Base-by-base conservation (phyloP, 2,329 filamentous ascomycete genomes). In the Pseudogymnoascus verrucosus region DNA sequence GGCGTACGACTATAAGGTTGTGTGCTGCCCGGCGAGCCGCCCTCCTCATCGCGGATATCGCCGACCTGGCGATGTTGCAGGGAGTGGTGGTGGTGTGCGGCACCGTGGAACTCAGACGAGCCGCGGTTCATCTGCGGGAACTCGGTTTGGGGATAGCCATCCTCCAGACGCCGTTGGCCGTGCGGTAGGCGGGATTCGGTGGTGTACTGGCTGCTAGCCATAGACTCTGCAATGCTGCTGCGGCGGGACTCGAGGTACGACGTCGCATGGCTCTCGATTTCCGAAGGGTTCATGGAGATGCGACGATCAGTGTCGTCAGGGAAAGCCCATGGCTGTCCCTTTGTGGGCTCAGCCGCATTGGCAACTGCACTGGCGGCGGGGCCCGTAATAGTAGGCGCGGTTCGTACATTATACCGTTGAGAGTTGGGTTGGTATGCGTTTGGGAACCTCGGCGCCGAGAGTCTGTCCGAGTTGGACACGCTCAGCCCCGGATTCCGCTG, bases 1-100 rank as follows among this genome's bases (percentile, higher is more conserved):
- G 90, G 90, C 0, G 90, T 95, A 42, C 90, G 80, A 69, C 89
- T 93, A 74, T 95, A 95, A 1, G 90, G 91, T 67, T 91, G 89
- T 10, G 85, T 82, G 76, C 77, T 64, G 76, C 77, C 12, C 76
- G 78, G 74, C n/a, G 71, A 67, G 62, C 81, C 81, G 1, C 76
- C 78, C 62, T 86, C 84, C 68, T 87, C 84, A 31, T 79, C 79
- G 73, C 87, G 82, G 7, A 93, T 76, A 69, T 87, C 88, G 16
- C 83, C 84, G 1, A 92, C 77, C 65, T 89, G 86, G 69, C 87
- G 86, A 73, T 91, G 88, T 71, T 92, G 89, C 73, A 93, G 84
- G 1, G 83, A 85, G 71, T 92, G 89, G 71, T 93, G 89, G 70
- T 93, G 89, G 19, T 71, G 71, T 7, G 69, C 69, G 19, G 70